Conservation (phyloP, 2,329 filamentous ascomycete species). For the Talaromyces albobiverticillius region DNA sequence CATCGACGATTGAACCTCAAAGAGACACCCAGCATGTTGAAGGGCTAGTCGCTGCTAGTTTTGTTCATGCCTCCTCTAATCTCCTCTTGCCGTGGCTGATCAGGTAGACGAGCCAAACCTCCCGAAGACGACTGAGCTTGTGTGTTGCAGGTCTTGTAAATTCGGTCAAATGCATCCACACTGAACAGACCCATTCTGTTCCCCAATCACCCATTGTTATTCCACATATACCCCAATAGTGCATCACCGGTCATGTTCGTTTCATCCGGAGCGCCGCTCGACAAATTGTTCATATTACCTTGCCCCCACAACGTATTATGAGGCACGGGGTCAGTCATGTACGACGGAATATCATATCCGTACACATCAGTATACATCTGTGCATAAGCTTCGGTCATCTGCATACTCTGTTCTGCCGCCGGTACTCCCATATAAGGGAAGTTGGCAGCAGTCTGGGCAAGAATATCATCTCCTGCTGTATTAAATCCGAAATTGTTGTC, state of each 20-base stretch:
- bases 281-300: not conserved
- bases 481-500: not conserved
- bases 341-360: constrained; percentile 6
- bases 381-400: constrained; percentile 2
- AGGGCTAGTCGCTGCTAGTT: no score
- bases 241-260: constrained; percentile 1
- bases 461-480: not conserved
- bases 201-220: constrained; percentile 1
- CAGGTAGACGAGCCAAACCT: no score
- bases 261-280: not conserved
- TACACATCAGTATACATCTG: constrained; percentile 9
- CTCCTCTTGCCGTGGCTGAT: no score
- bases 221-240: constrained; percentile 7
- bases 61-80: no score
- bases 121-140: no score
- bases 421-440: constrained; percentile 8
- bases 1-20: no score
- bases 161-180: no score
- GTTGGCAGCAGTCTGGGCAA: not conserved
- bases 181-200: no score
- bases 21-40: no score
- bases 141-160: no score
- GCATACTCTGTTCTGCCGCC: not conserved
- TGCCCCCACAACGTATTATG: constrained; percentile 1
- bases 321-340: constrained; percentile 2